Base-by-base conservation (phyloP, 2,329 filamentous ascomycete species). In the Chaetomiaceae sp. region DNA sequence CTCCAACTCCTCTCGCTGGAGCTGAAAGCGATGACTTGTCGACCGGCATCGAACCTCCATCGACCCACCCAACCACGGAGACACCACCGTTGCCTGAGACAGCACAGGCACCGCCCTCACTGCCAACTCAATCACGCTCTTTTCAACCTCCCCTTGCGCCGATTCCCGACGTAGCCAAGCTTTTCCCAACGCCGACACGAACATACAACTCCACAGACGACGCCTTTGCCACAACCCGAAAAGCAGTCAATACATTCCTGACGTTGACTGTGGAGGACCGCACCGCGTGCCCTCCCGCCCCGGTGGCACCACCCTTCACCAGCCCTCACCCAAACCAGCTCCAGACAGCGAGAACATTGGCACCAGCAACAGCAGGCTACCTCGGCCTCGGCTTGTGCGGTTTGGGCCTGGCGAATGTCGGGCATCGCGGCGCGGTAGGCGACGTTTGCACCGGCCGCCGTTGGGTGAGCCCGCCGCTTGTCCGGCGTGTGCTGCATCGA, bases 391-490 rank as follows among this genome's bases (percentile, higher is more conserved):
- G 57, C 45, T 38, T 38, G 2, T 22, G 34, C 38, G 60, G 62
- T 49, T 50, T 51, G 6, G 53, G 50, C 8, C 51, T 56, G n/a
- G 49, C 54, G 7, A 56, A 57, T 11, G 42, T 62, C 22, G 60
- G 59, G 1, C 49, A 66, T 18, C 59, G 60, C 12, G 55, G 58
- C 11, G 61, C 62, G 3, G 51, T 65, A 33, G 59, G 57, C 1
- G 58, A 59, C n/a, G 29, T 33, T 30, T n/a, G 18, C 3, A 49
- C 56, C 14, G 55, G 18, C 3, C 49, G 56, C 14, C 56, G 56
- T 2, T 55, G 57, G 1, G 58, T 58, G 38, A 56, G 51, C 29
- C 36, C 57, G 15, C 53, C 56, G 10, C 39, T 53, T n/a, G n/a
- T n/a, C 26, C 47, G 47, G 27, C 42, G 43, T 6, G 15, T 49